Percentiles rank a stretch among this genome's conserved stretches.
Conservation (phyloP, 371 early-diverging fungal species). For the Dichotomocladium elegans region DNA sequence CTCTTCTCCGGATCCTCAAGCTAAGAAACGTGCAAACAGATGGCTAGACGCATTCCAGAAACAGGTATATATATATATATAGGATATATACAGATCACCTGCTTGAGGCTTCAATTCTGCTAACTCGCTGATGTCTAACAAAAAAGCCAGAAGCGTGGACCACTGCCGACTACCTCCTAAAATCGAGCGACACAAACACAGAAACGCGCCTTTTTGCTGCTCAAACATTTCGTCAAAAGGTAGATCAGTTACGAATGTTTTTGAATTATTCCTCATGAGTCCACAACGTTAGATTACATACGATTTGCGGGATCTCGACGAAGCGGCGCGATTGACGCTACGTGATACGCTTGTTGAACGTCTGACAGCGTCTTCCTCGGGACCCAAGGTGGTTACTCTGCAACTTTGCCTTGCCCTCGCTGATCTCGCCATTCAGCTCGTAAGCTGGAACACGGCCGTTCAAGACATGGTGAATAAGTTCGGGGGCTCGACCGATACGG, state of each 20-base stretch:
- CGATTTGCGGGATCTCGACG: slow-evolving; percentile 76
- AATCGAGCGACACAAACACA: slow-evolving; percentile 43
- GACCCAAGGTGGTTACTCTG: slow-evolving; percentile 62
- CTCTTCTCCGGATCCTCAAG: slow-evolving; percentile 24
- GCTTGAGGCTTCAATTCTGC: not conserved
- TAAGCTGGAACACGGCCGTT: slow-evolving; percentile 80
- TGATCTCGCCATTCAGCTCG: slow-evolving; percentile 80
- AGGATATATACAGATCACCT: not conserved
- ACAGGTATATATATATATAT: slow-evolving; percentile 50
- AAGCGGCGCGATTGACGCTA: slow-evolving; percentile 56
- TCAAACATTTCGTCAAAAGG: slow-evolving; percentile 91
- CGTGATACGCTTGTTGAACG: slow-evolving; percentile 78
- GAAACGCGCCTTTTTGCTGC: slow-evolving; percentile 86
- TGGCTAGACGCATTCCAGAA: slow-evolving; percentile 91
- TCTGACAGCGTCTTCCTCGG: slow-evolving; percentile 42
- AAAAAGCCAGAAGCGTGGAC: slow-evolving; percentile 85
- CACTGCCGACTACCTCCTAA: slow-evolving; percentile 72
- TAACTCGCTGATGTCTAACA: not conserved
- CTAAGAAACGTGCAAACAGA: slow-evolving; percentile 63
- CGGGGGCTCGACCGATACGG: slow-evolving; percentile 54
- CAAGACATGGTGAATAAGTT: slow-evolving; percentile 61
- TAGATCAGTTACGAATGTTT: slow-evolving; percentile 18
- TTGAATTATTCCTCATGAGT: not conserved
- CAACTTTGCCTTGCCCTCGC: slow-evolving; percentile 88
- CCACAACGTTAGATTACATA: slow-evolving; percentile 77